Percentiles rank a stretch among this genome's conserved stretches.
Conservation (phyloP, 257 asterid species). For the Hygrophila difformis region DNA sequence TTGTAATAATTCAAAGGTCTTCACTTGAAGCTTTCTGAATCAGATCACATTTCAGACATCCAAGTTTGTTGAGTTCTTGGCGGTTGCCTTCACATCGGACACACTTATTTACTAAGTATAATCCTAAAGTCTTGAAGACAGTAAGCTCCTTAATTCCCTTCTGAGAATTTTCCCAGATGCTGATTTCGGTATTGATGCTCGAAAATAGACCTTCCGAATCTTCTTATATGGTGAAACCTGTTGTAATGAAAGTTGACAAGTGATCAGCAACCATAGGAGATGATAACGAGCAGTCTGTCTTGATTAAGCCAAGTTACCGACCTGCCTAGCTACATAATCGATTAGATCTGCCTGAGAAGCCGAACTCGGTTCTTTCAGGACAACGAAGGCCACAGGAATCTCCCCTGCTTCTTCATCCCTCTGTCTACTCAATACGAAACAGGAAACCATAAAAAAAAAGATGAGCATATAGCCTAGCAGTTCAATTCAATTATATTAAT, state of each 20-base stretch:
- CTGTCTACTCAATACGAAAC: conserved; percentile 24
- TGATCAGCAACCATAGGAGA: not conserved
- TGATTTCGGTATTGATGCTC: conserved; percentile 44
- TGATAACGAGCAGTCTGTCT: not conserved
- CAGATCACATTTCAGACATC: too few relatives aligned
- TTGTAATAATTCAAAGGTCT: too few relatives aligned
- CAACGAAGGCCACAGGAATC: conserved; percentile 81
- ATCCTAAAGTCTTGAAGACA: conserved; percentile 36
- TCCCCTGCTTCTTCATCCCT: conserved; percentile 76
- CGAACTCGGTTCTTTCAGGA: conserved; percentile 37
- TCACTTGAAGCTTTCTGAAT: too few relatives aligned
- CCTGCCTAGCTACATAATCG: conserved; percentile 61
- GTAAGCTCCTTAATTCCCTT: conserved; percentile 32
- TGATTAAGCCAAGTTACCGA: conserved; percentile 8
- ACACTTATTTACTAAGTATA: too few relatives aligned
- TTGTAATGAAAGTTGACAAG: not conserved
- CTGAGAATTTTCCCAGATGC: conserved; percentile 66
- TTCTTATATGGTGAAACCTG: conserved; percentile 89
- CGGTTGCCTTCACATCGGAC: too few relatives aligned
- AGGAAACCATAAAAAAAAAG: too few relatives aligned
- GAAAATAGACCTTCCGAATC: conserved; percentile 55
- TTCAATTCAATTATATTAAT: too few relatives aligned
- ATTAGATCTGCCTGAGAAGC: conserved; percentile 42
- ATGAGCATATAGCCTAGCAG: too few relatives aligned
- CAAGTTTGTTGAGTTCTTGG: too few relatives aligned